Conservation (phyloP, 2,329 filamentous ascomycete species). For the Raffaelea albimanens region DNA sequence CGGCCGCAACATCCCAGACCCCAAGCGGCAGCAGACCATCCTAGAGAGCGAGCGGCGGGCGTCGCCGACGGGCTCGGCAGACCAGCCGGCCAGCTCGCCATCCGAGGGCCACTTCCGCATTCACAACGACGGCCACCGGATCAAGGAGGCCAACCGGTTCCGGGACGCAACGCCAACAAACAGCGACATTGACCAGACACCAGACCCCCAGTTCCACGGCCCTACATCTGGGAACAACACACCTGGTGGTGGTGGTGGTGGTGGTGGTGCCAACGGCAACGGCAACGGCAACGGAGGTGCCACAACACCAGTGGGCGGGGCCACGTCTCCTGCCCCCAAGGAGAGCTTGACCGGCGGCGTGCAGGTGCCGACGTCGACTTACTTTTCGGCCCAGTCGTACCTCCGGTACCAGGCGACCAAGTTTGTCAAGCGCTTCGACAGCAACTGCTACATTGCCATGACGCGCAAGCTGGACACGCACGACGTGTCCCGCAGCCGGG, state of each 20-base stretch:
- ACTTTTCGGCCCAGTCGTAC: slow-evolving; percentile 97
- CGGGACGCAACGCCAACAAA: slow-evolving; percentile 14
- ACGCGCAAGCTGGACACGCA: slow-evolving; percentile 97
- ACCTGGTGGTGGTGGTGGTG: neutral
- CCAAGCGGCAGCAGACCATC: slow-evolving; percentile 74
- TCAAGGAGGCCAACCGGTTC: slow-evolving; percentile 43
- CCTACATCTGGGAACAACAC: slow-evolving; percentile 5
- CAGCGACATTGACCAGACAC: slow-evolving; percentile 9
- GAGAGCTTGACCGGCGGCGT: slow-evolving; percentile 39
- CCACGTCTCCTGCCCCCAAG: too few relatives aligned
- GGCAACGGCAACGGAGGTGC: too few relatives aligned
- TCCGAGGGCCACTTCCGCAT: slow-evolving; percentile 69
- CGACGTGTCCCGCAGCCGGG: slow-evolving; percentile 75
- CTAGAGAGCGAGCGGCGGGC: slow-evolving; percentile 52
- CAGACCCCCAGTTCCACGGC: slow-evolving; percentile 16
- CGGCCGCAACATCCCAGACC: slow-evolving; percentile 83
- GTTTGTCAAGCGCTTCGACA: slow-evolving; percentile 94
- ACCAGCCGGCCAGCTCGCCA: slow-evolving; percentile 23
- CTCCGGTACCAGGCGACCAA: slow-evolving; percentile 93
- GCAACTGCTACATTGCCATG: slow-evolving; percentile 98
- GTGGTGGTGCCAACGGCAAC: neutral
- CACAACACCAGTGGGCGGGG: too few relatives aligned
- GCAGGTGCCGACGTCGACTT: slow-evolving; percentile 59
- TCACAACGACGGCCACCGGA: slow-evolving; percentile 72
- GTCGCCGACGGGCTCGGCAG: slow-evolving; percentile 23